These are phyloP conservation scores for Leptographium lundbergii DNA, from an alignment of 2,329 filamentous ascomycete species.

Conservation along the genomic window DNA sequence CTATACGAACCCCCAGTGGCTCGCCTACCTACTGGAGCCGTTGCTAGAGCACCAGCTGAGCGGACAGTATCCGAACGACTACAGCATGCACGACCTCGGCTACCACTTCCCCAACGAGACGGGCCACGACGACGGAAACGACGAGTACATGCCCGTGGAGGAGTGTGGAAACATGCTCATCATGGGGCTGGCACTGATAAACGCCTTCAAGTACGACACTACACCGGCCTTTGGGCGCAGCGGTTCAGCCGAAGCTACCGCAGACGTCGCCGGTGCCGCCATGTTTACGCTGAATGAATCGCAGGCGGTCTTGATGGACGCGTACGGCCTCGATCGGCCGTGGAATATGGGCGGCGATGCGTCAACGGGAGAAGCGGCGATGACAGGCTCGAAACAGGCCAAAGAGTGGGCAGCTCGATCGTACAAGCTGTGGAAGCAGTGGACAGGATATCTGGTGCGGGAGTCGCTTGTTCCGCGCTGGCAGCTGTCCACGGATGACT, in stretches of 20 bases:
- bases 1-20: conserved; percentile 69
- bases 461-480: conserved; percentile 57
- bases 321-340: conserved; percentile 21
- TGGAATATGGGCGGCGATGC: conserved; percentile 34
- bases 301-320: conserved; percentile 11
- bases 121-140: conserved; percentile 52
- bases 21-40: conserved; percentile 65
- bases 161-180: conserved; percentile 66
- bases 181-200: conserved; percentile 51
- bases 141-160: conserved; percentile 63
- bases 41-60: conserved; percentile 68
- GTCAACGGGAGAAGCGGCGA: conserved; percentile 1
- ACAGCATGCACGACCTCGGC: conserved; percentile 65
- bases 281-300: conserved; percentile 5
- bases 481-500: conserved; percentile 67
- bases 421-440: conserved; percentile 62
- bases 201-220: conserved; percentile 53
- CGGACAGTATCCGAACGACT: conserved; percentile 70
- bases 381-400: conserved; percentile 30
- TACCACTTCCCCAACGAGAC: conserved; percentile 60
- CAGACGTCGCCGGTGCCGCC: conserved; percentile 10
- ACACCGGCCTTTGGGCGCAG: conserved; percentile 34
- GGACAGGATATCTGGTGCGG: conserved; percentile 61
- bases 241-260: background rate
- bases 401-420: conserved; percentile 32